phyloP scores from a whole-genome alignment of 495 filamentous ascomycete species.

The Xylaria scruposa region DNA sequence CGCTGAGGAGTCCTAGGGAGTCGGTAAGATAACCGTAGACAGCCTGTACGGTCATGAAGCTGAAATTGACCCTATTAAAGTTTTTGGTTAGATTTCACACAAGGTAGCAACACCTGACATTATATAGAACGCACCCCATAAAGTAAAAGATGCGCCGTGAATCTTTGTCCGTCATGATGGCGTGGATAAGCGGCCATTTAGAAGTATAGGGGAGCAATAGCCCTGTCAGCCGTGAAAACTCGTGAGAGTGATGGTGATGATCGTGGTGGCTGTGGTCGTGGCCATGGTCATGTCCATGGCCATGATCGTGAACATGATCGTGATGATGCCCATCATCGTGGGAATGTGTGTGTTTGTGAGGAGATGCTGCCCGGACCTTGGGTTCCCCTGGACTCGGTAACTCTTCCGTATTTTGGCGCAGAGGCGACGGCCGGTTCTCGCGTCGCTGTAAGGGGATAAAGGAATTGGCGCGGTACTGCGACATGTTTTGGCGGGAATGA shows the following conservation, averaged over 20 bases:
- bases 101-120: neutral
- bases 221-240: slow-evolving; percentile 65
- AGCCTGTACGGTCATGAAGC: slow-evolving; percentile 93
- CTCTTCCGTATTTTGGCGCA: slow-evolving; percentile 34
- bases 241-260: slow-evolving; percentile 42
- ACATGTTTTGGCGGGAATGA: slow-evolving; percentile 44
- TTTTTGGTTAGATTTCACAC: slow-evolving; percentile 28
- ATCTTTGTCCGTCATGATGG: slow-evolving; percentile 89
- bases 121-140: slow-evolving; percentile 68
- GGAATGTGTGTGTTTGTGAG: slow-evolving; percentile 21
- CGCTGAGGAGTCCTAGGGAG: slow-evolving; percentile 90
- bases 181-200: slow-evolving; percentile 76
- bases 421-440: slow-evolving; percentile 44
- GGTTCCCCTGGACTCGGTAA: slow-evolving; percentile 27
- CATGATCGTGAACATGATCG: slow-evolving; percentile 32
- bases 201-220: slow-evolving; percentile 69
- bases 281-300: slow-evolving; percentile 34
- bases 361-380: slow-evolving; percentile 2
- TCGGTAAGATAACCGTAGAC: slow-evolving; percentile 92
- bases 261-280: slow-evolving; percentile 38
- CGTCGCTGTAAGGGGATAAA: slow-evolving; percentile 42
- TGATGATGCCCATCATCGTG: slow-evolving; percentile 14
- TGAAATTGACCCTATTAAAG: slow-evolving; percentile 78
- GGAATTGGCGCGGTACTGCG: slow-evolving; percentile 44
- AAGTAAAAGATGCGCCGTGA: slow-evolving; percentile 98